Percentiles rank a stretch among this genome's conserved stretches.
Conservation (phyloP, 192 early-diverging fungal genomes). For the Podila epigama region DNA sequence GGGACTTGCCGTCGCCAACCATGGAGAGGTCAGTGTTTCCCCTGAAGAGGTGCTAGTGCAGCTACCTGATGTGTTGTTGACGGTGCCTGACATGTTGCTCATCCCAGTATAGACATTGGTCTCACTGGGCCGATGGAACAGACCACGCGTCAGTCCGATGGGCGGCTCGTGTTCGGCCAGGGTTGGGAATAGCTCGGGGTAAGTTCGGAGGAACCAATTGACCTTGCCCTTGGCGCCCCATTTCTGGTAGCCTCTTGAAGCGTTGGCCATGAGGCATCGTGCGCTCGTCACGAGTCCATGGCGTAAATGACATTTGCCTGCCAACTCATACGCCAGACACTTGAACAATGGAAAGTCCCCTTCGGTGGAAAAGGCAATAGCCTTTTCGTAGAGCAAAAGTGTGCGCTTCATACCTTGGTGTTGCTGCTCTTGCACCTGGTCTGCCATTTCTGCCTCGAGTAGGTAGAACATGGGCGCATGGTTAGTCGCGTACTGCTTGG, state of each 20-base stretch:
- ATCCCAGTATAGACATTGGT: neutral
- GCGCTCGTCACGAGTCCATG: slow-evolving; percentile 28
- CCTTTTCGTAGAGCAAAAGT: slow-evolving; percentile 33
- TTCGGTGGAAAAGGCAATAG: slow-evolving; percentile 21
- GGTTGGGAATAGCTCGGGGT: slow-evolving; percentile 18
- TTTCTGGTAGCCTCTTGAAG: slow-evolving; percentile 21
- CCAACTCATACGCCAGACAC: slow-evolving; percentile 30
- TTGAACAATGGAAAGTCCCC: slow-evolving; percentile 43
- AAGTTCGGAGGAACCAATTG: slow-evolving; percentile 27
- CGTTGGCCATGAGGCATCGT: slow-evolving; percentile 20
- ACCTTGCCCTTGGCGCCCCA: slow-evolving; percentile 46
- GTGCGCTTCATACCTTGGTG: slow-evolving; percentile 6
- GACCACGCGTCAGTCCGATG: neutral
- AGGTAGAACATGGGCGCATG: slow-evolving; percentile 46
- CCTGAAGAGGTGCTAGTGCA: no score
- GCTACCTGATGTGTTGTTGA: neutral
- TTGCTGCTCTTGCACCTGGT: slow-evolving; percentile 4
- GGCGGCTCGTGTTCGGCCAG: slow-evolving; percentile 2
- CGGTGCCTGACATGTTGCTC: neutral
- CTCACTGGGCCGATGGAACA: slow-evolving; percentile 24
- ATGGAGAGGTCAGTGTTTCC: slow-evolving; percentile 29
- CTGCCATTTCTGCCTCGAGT: slow-evolving; percentile 37
- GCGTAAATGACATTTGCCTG: slow-evolving; percentile 23
- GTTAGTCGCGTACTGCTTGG: slow-evolving; percentile 32
- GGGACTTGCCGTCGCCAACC: slow-evolving; percentile 24